Conservation (phyloP, 2,329 filamentous ascomycete species). For the Monosporascus sp. region DNA sequence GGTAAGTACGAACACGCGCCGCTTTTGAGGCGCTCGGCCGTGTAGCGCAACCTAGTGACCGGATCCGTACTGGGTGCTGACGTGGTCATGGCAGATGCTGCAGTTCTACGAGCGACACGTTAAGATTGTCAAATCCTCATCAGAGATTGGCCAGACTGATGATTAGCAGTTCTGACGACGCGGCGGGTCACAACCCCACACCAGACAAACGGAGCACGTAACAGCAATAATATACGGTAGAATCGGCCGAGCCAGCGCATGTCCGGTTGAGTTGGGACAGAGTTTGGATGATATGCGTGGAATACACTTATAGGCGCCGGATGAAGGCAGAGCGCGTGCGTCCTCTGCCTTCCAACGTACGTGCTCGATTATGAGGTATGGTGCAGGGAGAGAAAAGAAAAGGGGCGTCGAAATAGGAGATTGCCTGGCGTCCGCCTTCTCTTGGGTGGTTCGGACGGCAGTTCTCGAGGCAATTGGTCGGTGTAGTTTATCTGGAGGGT, state of each 20-base stretch:
- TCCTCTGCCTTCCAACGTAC: too few species aligned
- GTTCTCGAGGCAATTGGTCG: too few species aligned
- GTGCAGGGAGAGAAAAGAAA: too few species aligned
- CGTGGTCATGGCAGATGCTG: conserved; percentile 42
- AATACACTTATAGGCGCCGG: not conserved
- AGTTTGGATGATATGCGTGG: not conserved
- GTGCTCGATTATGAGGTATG: too few species aligned
- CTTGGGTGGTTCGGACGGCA: too few species aligned
- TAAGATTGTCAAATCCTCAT: conserved; percentile 41
- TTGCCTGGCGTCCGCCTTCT: too few species aligned
- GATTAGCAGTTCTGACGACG: conserved; percentile 4
- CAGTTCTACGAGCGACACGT: conserved; percentile 56
- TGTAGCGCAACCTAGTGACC: not conserved
- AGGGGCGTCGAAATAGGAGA: too few species aligned
- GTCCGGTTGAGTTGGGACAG: not conserved
- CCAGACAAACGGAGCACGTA: not conserved
- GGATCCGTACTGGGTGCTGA: not conserved
- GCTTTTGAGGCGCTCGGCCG: not conserved
- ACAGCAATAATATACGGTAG: not conserved
- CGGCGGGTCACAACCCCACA: not conserved
- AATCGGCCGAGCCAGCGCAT: not conserved
- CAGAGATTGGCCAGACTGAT: conserved; percentile 10
- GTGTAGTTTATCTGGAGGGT: too few species aligned
- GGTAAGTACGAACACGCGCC: conserved; percentile 36
- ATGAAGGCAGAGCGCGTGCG: not conserved